phyloP scores from a whole-genome alignment of 2,329 filamentous ascomycete species.

The Xylaria sp. region DNA sequence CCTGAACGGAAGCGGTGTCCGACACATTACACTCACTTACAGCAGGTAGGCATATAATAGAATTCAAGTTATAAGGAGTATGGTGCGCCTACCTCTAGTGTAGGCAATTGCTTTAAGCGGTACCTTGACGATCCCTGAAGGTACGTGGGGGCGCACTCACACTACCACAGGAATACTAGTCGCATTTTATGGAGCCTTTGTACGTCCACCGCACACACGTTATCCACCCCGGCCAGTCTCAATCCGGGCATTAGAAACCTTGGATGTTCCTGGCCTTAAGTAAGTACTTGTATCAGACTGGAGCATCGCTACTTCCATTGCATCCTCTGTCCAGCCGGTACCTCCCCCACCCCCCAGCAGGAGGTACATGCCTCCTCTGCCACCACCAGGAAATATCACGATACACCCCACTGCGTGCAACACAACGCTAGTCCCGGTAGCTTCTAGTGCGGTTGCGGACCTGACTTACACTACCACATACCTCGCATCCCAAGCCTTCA shows the following conservation, averaged over 20 bases:
- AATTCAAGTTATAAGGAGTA: neutral
- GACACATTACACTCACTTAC: neutral
- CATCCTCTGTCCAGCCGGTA: neutral
- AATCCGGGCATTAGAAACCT: conserved; percentile 31
- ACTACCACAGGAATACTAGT: neutral
- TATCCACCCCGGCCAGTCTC: conserved; percentile 16
- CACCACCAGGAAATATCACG: neutral
- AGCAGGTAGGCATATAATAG: no score
- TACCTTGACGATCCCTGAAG: neutral
- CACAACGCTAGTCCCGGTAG: neutral
- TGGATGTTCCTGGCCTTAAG: neutral
- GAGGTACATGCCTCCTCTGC: conserved; percentile 1
- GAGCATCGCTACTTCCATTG: no score
- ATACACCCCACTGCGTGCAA: conserved; percentile 5
- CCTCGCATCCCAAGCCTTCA: conserved; percentile 36
- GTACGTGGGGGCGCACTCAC: neutral
- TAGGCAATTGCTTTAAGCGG: neutral
- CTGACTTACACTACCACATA: conserved; percentile 35
- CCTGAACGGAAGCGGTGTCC: conserved; percentile 13
- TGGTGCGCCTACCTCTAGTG: neutral
- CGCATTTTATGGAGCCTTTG: neutral
- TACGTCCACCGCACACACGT: neutral
- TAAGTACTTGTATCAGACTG: no score
- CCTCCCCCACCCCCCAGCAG: neutral
- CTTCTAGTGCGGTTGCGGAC: conserved; percentile 25